Evolutionary conservation across 2,329 filamentous ascomycete species (phyloP).

Genomic region (Phialophora chinensis): DNA sequence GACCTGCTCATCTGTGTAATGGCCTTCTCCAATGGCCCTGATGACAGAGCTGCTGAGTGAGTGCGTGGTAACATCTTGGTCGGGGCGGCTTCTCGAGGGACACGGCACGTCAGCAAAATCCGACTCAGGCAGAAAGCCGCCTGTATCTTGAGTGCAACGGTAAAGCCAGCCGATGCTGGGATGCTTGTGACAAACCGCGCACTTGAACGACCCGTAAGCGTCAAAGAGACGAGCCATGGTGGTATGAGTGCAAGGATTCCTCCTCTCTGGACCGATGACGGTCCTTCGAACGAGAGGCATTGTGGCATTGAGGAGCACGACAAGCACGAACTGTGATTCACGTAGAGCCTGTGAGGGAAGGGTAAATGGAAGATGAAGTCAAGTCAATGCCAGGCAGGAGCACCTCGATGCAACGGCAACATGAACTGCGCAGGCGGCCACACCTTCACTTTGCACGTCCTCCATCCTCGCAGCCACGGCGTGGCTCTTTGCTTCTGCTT

Average conservation of each 20-base stretch:
- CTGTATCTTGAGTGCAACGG: constrained; percentile 70
- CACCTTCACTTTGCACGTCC: constrained; percentile 4
- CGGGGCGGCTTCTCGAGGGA: constrained; percentile 1
- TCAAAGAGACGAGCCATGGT: constrained; percentile 68
- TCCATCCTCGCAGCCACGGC: neutral
- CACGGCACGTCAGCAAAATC: constrained; percentile 27
- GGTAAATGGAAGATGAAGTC: constrained; percentile 5
- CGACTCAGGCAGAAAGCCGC: constrained; percentile 50
- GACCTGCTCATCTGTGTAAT: constrained; percentile 53
- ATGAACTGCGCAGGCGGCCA: neutral
- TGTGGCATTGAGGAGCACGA: constrained; percentile 7
- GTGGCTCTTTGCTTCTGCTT: neutral
- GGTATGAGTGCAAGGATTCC: constrained; percentile 66
- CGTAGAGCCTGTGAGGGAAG: neutral
- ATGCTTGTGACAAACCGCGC: constrained; percentile 62
- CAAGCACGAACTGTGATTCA: neutral
- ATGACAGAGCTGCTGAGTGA: constrained; percentile 50
- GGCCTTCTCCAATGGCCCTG: constrained; percentile 49
- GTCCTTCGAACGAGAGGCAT: constrained; percentile 35
- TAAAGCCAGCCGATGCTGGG: constrained; percentile 75
- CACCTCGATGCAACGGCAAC: neutral
- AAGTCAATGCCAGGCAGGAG: neutral
- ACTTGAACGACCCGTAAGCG: constrained; percentile 56
- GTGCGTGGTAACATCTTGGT: constrained; percentile 26
- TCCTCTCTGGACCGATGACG: constrained; percentile 28